Base-by-base conservation (phyloP, 345 rosid genomes). In the Hibiscus syriacus region DNA sequence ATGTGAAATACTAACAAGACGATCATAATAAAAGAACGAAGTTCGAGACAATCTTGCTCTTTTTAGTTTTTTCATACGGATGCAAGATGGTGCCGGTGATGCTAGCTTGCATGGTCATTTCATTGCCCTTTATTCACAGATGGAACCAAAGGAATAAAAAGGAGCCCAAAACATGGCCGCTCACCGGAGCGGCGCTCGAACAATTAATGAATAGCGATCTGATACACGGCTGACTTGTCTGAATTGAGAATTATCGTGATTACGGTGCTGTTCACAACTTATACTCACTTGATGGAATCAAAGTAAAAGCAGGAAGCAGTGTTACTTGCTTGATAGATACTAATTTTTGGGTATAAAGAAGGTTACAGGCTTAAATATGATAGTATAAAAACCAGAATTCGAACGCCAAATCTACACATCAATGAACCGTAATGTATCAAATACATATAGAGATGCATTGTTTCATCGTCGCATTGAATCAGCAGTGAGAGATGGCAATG, bases 251-350 rank as follows among this genome's bases (percentile, higher is more conserved):
- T 89, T 2, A 92, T 90, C 2, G 92, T 87, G 2, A 96, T 93
- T 13, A 96, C 93, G 1, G 88, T 93, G 96, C 97, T 92, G 2
- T 90, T 80, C 74, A 84, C 88, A 2, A 84, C 96, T 4, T 93
- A 90, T 26, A 93, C 96, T 55, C 90, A 93, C 82, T n/a, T 0
- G 94, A 87, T 77, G 97, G 98, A 39, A 93, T 97, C 50, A 82
- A 76, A 75, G 92, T 93, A 52, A 90, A 83, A 78, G 97, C 98
- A 55, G 96, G 98, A 81, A 97, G 94, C 39, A 87, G 87, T 97
- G 94, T 90, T 16, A 93, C 97, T 62, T 90, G n/a, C n/a, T n/a
- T n/a, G n/a, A n/a, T n/a, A n/a, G n/a, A n/a, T n/a, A n/a, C n/a
- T n/a, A n/a, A n/a, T n/a, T n/a, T n/a, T n/a, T n/a, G n/a, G n/a